Conservation (phyloP, 164 flowering plant genomes). For the Amborella trichopoda region DNA sequence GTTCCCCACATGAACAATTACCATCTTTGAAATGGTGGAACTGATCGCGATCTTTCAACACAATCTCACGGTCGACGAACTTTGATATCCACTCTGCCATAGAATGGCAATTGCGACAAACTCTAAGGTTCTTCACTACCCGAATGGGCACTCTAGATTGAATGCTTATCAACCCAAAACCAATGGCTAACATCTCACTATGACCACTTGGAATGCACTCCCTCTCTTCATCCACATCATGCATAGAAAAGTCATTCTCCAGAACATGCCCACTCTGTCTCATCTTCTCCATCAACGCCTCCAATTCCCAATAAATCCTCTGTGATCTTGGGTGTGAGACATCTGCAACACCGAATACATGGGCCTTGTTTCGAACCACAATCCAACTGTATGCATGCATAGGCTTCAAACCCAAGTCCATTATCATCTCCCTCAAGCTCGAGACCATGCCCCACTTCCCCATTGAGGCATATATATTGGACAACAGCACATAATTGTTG, state of each 20-base stretch:
- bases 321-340: slow-evolving; percentile 60
- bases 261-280: slow-evolving; percentile 15
- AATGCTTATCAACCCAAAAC: slow-evolving; percentile 56
- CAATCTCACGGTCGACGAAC: slow-evolving; percentile 36
- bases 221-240: slow-evolving; percentile 67
- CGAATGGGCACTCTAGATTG: slow-evolving; percentile 23
- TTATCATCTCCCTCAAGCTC: slow-evolving; percentile 18
- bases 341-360: slow-evolving; percentile 67
- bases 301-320: slow-evolving; percentile 39
- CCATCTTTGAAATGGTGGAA: slow-evolving; percentile 69
- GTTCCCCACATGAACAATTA: slow-evolving; percentile 47
- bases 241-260: slow-evolving; percentile 34
- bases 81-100: slow-evolving; percentile 33
- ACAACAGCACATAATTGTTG: slow-evolving; percentile 43
- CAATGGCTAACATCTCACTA: slow-evolving; percentile 60
- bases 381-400: slow-evolving; percentile 60
- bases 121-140: slow-evolving; percentile 43
- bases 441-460: slow-evolving; percentile 35
- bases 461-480: slow-evolving; percentile 39
- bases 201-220: slow-evolving; percentile 49
- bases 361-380: slow-evolving; percentile 46
- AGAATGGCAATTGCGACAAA: slow-evolving; percentile 50
- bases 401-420: slow-evolving; percentile 50
- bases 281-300: slow-evolving; percentile 30
- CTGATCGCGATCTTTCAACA: slow-evolving; percentile 46